phyloP scores from a whole-genome alignment of 2,329 filamentous ascomycete genomes.

The Talaromyces sp. region DNA sequence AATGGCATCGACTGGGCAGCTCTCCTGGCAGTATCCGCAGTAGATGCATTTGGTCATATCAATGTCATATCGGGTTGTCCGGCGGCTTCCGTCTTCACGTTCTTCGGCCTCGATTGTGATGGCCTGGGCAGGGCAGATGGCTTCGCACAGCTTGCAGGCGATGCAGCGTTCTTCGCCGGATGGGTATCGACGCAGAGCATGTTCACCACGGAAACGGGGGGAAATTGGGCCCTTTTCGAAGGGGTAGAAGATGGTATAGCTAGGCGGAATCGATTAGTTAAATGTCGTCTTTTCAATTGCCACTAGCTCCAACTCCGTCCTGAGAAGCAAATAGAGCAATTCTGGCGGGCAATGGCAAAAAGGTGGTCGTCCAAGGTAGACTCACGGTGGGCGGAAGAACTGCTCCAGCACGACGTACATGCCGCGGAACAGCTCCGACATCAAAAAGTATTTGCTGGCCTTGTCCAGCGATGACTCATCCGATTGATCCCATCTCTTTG shows the following conservation, averaged over 20 bases:
- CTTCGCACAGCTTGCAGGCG: slow-evolving; percentile 98
- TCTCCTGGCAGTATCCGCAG: slow-evolving; percentile 98
- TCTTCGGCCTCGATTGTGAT: slow-evolving; percentile 99
- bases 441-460: slow-evolving; percentile 86
- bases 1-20: slow-evolving; percentile 94
- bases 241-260: slow-evolving; percentile 97
- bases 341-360: background rate
- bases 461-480: slow-evolving; percentile 73
- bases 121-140: slow-evolving; percentile 93
- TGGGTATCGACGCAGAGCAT: slow-evolving; percentile 91
- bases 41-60: slow-evolving; percentile 99
- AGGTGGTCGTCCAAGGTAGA: slow-evolving; percentile 26
- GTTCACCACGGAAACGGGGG: slow-evolving; percentile 95
- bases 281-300: background rate
- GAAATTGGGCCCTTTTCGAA: slow-evolving; percentile 99
- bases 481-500: slow-evolving; percentile 73
- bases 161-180: slow-evolving; percentile 98
- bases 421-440: slow-evolving; percentile 92
- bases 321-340: background rate
- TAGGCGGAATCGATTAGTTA: slow-evolving; percentile 32
- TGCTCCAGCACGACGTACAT: slow-evolving; percentile 98
- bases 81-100: slow-evolving; percentile 87
- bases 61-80: slow-evolving; percentile 96
- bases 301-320: background rate
- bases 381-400: slow-evolving; percentile 96